A percentile compares a stretch with the other conserved stretches of the same genome.
phyloP scores from a whole-genome alignment of 2,329 filamentous ascomycete species.

The Kalaharituber pfeilii region DNA sequence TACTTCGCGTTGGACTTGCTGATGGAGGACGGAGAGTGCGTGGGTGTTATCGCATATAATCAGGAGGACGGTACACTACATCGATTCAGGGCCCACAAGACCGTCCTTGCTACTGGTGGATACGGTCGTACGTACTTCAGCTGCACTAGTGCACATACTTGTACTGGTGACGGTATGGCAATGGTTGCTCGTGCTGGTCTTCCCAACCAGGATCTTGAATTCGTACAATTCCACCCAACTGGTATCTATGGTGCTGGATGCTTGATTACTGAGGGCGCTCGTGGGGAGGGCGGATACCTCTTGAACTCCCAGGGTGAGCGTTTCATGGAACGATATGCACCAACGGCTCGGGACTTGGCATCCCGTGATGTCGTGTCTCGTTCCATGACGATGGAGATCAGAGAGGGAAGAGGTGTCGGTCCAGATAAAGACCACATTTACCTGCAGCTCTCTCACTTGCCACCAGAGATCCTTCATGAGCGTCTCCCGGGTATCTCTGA shows the following conservation, averaged over 20 bases:
- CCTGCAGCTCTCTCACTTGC: conserved; percentile 91
- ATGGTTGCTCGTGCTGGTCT: conserved; percentile 97
- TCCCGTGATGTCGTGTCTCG: conserved; percentile 91
- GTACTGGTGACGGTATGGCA: conserved; percentile 97
- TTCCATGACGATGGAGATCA: conserved; percentile 97
- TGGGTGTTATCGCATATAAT: conserved; percentile 93
- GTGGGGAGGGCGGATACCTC: conserved; percentile 95
- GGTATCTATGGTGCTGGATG: conserved; percentile 98
- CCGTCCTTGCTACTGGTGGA: conserved; percentile 87
- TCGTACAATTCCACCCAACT: conserved; percentile 98
- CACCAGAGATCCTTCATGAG: conserved; percentile 79
- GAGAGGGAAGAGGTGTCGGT: conserved; percentile 90
- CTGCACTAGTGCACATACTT: conserved; percentile 95
- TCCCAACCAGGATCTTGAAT: conserved; percentile 97
- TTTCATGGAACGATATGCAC: conserved; percentile 98
- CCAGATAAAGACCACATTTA: conserved; percentile 97
- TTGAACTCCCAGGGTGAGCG: conserved; percentile 96
- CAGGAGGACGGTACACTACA: conserved; percentile 97
- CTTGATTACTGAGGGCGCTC: conserved; percentile 92
- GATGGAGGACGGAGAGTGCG: conserved; percentile 94
- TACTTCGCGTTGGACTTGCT: conserved; percentile 94
- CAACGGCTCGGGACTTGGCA: conserved; percentile 93
- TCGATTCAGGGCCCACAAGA: conserved; percentile 92
- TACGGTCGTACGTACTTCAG: conserved; percentile 98
- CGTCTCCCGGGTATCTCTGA: conserved; percentile 97